Conservation (phyloP, 208 protist genomes). For the Wallacemonas rigidus region DNA sequence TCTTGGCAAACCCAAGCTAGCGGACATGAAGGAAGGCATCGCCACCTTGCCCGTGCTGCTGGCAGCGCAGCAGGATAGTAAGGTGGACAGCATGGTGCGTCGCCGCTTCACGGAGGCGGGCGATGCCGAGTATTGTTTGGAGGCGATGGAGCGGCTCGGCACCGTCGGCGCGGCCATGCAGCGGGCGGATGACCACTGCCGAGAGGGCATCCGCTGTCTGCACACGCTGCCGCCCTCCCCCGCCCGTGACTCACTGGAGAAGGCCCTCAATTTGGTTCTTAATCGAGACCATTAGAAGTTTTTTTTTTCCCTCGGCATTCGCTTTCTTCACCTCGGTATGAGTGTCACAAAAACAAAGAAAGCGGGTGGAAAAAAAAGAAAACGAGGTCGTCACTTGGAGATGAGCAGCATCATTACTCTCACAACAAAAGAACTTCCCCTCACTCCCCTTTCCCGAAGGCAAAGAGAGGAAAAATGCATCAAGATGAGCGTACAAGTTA, state of each 20-base stretch:
- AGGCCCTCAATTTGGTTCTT: slow-evolving; percentile 57
- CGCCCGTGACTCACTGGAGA: slow-evolving; percentile 63
- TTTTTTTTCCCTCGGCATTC: not conserved
- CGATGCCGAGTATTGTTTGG: slow-evolving; percentile 51
- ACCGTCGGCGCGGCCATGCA: slow-evolving; percentile 61
- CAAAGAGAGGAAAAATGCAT: too few species aligned
- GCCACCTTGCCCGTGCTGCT: slow-evolving; percentile 83
- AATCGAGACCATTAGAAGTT: slow-evolving; percentile 39
- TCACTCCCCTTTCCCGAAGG: too few species aligned
- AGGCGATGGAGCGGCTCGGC: slow-evolving; percentile 46
- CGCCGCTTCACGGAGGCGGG: slow-evolving; percentile 52
- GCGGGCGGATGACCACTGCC: slow-evolving; percentile 72
- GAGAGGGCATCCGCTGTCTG: slow-evolving; percentile 46
- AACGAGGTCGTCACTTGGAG: too few species aligned
- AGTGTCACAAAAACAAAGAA: too few species aligned
- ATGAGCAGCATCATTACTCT: too few species aligned
- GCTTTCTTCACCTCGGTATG: too few species aligned
- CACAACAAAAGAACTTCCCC: too few species aligned
- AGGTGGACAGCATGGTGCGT: slow-evolving; percentile 56
- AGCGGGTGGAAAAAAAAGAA: too few species aligned
- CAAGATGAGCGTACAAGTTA: too few species aligned
- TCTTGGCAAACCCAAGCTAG: slow-evolving; percentile 78
- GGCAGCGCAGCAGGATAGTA: slow-evolving; percentile 52
- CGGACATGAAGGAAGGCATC: slow-evolving; percentile 81
- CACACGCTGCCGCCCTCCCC: slow-evolving; percentile 51